Conservation (phyloP, 2,329 filamentous ascomycete species). For the Helicocarpus griseus region DNA sequence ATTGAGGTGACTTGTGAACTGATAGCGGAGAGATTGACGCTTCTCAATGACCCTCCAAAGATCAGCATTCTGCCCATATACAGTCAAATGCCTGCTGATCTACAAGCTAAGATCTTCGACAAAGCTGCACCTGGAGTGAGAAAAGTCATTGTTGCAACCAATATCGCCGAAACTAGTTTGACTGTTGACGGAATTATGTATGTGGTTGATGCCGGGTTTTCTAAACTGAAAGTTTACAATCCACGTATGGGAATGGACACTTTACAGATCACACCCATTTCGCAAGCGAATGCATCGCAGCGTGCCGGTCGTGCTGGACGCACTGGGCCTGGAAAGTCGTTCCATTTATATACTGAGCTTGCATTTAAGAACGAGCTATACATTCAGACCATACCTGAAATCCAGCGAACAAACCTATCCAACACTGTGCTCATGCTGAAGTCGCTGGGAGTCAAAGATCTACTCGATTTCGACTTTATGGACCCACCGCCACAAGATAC, state of each 20-base stretch:
- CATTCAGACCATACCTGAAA: constrained; percentile 92
- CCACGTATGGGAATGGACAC: constrained; percentile 99
- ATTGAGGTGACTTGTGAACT: constrained; percentile 96
- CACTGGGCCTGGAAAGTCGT: constrained; percentile 91
- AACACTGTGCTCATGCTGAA: constrained; percentile 94
- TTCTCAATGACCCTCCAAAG: constrained; percentile 89
- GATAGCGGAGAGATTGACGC: constrained; percentile 73
- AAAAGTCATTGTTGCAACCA: constrained; percentile 96
- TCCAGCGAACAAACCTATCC: constrained; percentile 89
- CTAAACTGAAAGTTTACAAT: constrained; percentile 97
- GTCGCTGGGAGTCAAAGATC: constrained; percentile 83
- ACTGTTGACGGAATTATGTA: constrained; percentile 99
- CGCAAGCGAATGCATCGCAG: constrained; percentile 90
- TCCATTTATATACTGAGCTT: constrained; percentile 85
- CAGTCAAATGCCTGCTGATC: constrained; percentile 97
- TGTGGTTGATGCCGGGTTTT: constrained; percentile 91
- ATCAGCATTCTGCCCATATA: constrained; percentile 94
- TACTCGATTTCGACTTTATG: constrained; percentile 98
- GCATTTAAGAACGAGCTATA: constrained; percentile 96
- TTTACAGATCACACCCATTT: constrained; percentile 93
- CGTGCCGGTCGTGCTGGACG: constrained; percentile 86
- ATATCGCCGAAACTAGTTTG: constrained; percentile 95
- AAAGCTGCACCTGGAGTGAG: constrained; percentile 79
- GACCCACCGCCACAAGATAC: constrained; percentile 96
- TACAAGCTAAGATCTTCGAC: constrained; percentile 97